Evolutionary conservation across 805 yeast species (phyloP).

Genomic region (Candida montana): DNA sequence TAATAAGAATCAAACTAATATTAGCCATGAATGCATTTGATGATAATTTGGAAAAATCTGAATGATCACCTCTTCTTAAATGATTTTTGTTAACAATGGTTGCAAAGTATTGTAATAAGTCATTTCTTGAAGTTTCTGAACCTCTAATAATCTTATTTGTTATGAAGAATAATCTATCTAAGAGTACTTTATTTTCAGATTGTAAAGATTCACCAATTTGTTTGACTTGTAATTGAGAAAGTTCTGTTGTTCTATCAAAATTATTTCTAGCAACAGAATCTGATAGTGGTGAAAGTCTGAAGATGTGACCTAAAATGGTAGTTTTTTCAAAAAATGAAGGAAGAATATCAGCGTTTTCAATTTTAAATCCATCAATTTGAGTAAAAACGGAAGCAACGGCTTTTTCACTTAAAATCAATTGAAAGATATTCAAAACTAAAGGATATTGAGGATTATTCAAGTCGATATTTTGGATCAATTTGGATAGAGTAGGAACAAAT

Average conservation of each 20-base stretch:
- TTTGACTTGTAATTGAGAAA: conserved; percentile 39
- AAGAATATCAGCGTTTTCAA: conserved; percentile 34
- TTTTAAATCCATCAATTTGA: conserved; percentile 47
- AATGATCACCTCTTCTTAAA: conserved; percentile 80
- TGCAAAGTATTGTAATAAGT: conserved; percentile 63
- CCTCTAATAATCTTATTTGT: conserved; percentile 74
- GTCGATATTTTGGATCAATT: conserved; percentile 32
- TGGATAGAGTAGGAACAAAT: conserved; percentile 37
- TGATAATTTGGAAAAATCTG: conserved; percentile 59
- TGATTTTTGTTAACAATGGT: conserved; percentile 77
- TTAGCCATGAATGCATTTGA: conserved; percentile 82
- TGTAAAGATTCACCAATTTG: conserved; percentile 56
- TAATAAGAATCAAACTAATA: conserved; percentile 58
- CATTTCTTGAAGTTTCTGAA: conserved; percentile 56
- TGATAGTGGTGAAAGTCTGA: conserved; percentile 69
- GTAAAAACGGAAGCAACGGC: conserved; percentile 57
- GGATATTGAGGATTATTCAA: conserved; percentile 48
- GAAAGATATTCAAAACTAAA: conserved; percentile 49
- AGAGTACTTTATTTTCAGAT: conserved; percentile 52
- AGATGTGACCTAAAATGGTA: conserved; percentile 72
- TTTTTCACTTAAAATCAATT: conserved; percentile 53
- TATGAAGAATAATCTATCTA: conserved; percentile 63
- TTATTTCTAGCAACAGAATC: conserved; percentile 46
- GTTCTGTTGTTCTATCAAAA: conserved; percentile 27
- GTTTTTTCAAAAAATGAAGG: conserved; percentile 52